These are phyloP conservation scores for Monosporascus sp. DNA, from an alignment of 2,329 filamentous ascomycete genomes.

Conservation along the genomic window DNA sequence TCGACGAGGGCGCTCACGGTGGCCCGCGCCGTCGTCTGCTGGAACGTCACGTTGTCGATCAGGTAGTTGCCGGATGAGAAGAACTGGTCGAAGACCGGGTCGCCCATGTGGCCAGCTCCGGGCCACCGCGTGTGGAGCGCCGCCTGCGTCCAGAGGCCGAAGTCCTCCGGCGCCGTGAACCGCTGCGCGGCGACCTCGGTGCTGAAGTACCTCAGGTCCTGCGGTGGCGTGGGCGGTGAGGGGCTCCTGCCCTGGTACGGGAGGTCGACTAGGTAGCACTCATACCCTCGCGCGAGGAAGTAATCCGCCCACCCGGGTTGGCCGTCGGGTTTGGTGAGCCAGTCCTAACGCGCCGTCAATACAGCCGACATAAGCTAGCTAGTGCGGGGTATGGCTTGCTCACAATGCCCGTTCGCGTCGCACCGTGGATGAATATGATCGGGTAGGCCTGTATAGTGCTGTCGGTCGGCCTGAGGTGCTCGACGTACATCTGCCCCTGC, in stretches of 20 bases:
- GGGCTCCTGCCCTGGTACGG: slow-evolving; percentile 39
- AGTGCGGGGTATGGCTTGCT: slow-evolving; percentile 8
- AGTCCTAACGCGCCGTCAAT: slow-evolving; percentile 28
- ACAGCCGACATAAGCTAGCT: not conserved
- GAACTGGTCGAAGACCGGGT: slow-evolving; percentile 35
- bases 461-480: slow-evolving; percentile 35
- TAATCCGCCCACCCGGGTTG: slow-evolving; percentile 42
- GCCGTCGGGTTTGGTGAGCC: slow-evolving; percentile 42
- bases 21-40: slow-evolving; percentile 31
- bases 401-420: slow-evolving; percentile 35
- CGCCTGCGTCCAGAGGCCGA: slow-evolving; percentile 35
- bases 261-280: slow-evolving; percentile 43
- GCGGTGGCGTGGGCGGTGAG: slow-evolving; percentile 29
- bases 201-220: slow-evolving; percentile 19
- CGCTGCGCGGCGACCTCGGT: slow-evolving; percentile 30
- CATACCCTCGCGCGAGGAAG: slow-evolving; percentile 41
- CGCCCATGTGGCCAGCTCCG: slow-evolving; percentile 33
- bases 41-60: slow-evolving; percentile 24
- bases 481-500: slow-evolving; percentile 47
- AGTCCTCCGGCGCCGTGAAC: slow-evolving; percentile 31
- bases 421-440: slow-evolving; percentile 39
- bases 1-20: slow-evolving; percentile 39
- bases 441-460: slow-evolving; percentile 23
- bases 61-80: slow-evolving; percentile 36
- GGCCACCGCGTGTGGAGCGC: slow-evolving; percentile 38